Percentiles rank a stretch among this genome's conserved stretches.
Evolutionary conservation across 2,329 filamentous ascomycete genomes (phyloP).

Genomic region (Fusarium keratoplasticum): DNA sequence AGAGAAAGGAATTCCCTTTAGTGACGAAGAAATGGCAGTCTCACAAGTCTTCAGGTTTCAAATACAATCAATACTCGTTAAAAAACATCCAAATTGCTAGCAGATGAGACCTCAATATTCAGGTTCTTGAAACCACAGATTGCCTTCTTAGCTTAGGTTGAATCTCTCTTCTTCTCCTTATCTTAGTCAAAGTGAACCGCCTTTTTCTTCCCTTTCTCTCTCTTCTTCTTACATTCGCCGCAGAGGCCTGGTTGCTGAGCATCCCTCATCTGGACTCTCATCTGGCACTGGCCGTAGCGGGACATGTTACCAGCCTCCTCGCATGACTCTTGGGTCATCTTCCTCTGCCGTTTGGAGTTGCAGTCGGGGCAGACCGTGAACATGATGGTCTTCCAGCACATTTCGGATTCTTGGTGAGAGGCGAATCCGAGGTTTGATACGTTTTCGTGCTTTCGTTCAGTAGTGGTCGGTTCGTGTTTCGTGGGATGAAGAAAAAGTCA

Average conservation of each 20-base stretch:
- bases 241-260: not conserved
- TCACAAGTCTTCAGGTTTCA: not conserved
- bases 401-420: not conserved
- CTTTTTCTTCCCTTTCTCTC: not conserved
- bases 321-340: not conserved
- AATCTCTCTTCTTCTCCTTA: not conserved
- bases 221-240: not conserved
- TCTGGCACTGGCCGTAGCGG: not conserved
- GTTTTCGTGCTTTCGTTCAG: not conserved
- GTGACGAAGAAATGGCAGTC: not conserved
- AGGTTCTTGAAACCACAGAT: not conserved
- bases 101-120: not conserved
- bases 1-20: not conserved
- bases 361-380: not conserved
- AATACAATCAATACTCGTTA: too few species aligned
- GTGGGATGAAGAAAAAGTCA: not conserved
- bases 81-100: too few species aligned
- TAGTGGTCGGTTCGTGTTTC: not conserved
- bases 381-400: constrained; percentile 4
- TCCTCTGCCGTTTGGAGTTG: not conserved
- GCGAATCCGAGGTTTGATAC: not conserved
- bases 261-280: not conserved
- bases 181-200: not conserved
- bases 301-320: not conserved
- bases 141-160: too few species aligned